Evolutionary conservation across 1,284 basidiomycete genomes (phyloP).

Genomic region (Ustilago tritici): DNA sequence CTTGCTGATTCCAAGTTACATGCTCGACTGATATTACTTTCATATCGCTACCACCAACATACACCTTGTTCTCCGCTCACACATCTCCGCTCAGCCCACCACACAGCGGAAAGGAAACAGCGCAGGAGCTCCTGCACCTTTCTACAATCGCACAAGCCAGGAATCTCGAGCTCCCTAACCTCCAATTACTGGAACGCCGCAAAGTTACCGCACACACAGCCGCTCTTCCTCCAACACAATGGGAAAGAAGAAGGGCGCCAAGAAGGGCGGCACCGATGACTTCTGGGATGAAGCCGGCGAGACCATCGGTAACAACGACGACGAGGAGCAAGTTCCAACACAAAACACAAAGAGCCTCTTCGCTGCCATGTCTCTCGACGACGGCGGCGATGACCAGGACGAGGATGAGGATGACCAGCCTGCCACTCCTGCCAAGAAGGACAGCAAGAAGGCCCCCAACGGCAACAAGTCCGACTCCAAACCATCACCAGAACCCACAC

Average conservation of each 20-base stretch:
- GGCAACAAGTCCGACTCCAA: constrained; percentile 27
- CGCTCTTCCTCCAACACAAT: constrained; percentile 34
- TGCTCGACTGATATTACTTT: not conserved
- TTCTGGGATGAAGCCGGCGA: constrained; percentile 64
- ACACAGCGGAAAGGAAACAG: constrained; percentile 8
- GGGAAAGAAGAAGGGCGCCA: constrained; percentile 65
- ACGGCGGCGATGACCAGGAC: constrained; percentile 31
- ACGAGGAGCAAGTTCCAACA: constrained; percentile 23
- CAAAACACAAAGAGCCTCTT: constrained; percentile 44
- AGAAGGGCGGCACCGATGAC: constrained; percentile 61
- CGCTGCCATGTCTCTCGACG: constrained; percentile 49
- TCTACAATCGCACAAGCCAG: constrained; percentile 13
- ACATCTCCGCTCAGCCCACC: constrained; percentile 6
- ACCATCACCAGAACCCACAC: constrained; percentile 19
- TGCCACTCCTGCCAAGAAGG: constrained; percentile 35
- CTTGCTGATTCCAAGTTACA: not conserved
- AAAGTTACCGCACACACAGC: constrained; percentile 9
- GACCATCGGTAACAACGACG: constrained; percentile 45
- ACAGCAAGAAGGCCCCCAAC: constrained; percentile 33
- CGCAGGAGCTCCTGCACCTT: constrained; percentile 7
- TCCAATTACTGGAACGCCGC: not conserved
- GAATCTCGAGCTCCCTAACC: not conserved
- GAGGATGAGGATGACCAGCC: constrained; percentile 29
- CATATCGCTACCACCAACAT: not conserved
- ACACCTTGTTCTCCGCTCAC: constrained; percentile 10